Percentiles rank a stretch among this genome's conserved stretches.
phyloP scores from a whole-genome alignment of 1,284 basidiomycete species.

The Somion occarium region DNA sequence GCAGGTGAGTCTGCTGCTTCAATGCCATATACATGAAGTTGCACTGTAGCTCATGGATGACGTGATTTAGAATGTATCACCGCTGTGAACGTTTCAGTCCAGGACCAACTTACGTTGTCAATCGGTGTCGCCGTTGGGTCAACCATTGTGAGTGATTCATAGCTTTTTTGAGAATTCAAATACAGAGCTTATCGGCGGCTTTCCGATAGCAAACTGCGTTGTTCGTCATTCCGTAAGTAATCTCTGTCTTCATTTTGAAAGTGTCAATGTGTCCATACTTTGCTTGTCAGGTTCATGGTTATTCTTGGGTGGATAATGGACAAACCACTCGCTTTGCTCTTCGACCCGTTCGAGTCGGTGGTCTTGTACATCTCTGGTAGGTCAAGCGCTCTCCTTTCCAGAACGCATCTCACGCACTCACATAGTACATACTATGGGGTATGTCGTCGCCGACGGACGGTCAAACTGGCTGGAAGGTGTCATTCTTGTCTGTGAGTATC shows the following conservation, averaged over 20 bases:
- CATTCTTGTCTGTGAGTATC: constrained; percentile 53
- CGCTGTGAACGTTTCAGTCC: constrained; percentile 83
- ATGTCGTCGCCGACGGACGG: constrained; percentile 28
- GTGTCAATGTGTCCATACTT: too few relatives aligned
- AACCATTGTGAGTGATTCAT: constrained; percentile 62
- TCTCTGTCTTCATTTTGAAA: constrained; percentile 28
- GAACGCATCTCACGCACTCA: constrained; percentile 19
- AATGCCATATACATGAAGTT: constrained; percentile 10
- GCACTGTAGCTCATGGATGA: background rate
- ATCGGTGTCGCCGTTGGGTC: constrained; percentile 87
- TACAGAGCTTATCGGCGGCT: background rate
- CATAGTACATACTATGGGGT: constrained; percentile 25
- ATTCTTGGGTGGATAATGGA: constrained; percentile 60
- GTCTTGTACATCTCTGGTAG: constrained; percentile 38
- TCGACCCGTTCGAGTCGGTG: constrained; percentile 65
- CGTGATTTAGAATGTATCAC: constrained; percentile 83
- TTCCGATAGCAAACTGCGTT: constrained; percentile 75
- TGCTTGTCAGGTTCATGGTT: constrained; percentile 63
- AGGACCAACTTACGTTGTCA: constrained; percentile 72
- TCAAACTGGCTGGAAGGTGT: constrained; percentile 31
- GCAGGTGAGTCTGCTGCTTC: too few relatives aligned
- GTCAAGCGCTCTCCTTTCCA: constrained; percentile 24
- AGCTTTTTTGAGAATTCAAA: constrained; percentile 7
- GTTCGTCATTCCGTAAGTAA: constrained; percentile 68
- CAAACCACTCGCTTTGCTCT: constrained; percentile 60